Base-by-base conservation (phyloP, 768 basidiomycete species). In the Panus rudis region DNA sequence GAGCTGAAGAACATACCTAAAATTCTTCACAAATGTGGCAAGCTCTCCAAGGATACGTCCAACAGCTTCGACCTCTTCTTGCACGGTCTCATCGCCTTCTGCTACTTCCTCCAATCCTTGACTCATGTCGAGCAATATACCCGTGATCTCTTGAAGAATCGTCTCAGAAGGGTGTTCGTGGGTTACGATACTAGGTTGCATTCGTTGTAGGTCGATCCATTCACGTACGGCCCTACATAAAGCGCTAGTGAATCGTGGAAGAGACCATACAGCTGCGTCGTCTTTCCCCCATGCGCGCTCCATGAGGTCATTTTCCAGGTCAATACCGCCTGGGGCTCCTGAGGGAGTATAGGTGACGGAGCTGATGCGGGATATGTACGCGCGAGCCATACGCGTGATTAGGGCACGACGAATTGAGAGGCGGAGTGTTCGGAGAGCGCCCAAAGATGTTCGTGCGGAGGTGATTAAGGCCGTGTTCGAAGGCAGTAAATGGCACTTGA, bases 271-370 rank as follows among this genome's bases (percentile, higher is more conserved):
- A 24, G 72, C 74, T 22, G 68, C 40, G 11, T 84, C 82, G 32
- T 84, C 76, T 53, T 77, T 80, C 1, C 81, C 71, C 83, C 82
- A 87, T 0, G 82, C 84, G 2, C 74, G 71, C 52, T 85, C 82
- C 73, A 86, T 73, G 46, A 85, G 58, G 14, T 79, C 79, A 32
- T 65, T 66, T 44, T 78, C 79, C 7, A 87, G 59, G 41, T 77
- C 76, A 54, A 84, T 66, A 32, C 76, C 69, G 0, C 70, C 70
- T 0, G 79, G 77, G 2, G 72, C 75, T 11, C 81, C 83, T 2
- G 81, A 75, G 30, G 70, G 70, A 0, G 79, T 70, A 45, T 82
- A 81, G 8, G 67, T 67, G 11, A 69, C 54, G 2, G 76, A 69
- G 12, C 63, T 67, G 51, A 78, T 68, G 32, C 76, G 70, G 3